Base-by-base conservation (phyloP, 2,329 filamentous ascomycete species). In the Septoria linicola region DNA sequence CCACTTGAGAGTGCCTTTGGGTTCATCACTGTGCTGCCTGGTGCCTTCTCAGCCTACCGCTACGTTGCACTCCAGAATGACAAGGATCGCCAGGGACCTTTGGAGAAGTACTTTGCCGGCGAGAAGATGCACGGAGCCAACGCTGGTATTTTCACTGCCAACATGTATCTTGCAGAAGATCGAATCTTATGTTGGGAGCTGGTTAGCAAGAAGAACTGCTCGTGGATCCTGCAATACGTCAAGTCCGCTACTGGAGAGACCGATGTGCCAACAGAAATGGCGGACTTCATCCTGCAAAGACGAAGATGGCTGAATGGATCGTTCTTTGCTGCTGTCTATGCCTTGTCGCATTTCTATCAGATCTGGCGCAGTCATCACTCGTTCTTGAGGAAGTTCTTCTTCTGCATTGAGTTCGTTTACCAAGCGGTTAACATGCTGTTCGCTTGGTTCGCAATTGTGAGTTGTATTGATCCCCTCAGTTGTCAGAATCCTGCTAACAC, bases 81-180 rank as follows among this genome's bases (percentile, higher is more conserved):
- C 74, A 95, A 96, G 76, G 90, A 89, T 47, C 91, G 89, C 30
- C 82, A 95, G 63, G 93, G 93, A 10, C 93, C 92, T 0, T 73
- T 99, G 41, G 89, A 96, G 69, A 95, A 96, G 73, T 99, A 99
- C 72, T 99, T 97, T 74, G 83, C 90, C 32, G 93, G 93, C 63
- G 93, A 97, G 73, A 96, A 91, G 68, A 89, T 97, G 74, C 92
- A 97, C 67, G 88, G 88, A 61, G 86, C 88, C 49, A 90, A 90
- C 60, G 92, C 92, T 10, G 93, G 92, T 67, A 92, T 97, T 59
- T 99, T 99, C 73, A 96, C 92, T 2, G 92, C 93, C 61, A 99
- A 99, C 72, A 99, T 99, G 93, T 99, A 97, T 68, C 81, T 99
- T 52, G 93, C 93, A 49, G 93, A 99, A 69, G 93, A 99, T 80